A percentile compares a stretch with the other conserved stretches of the same genome.
Evolutionary conservation across 345 rosid species (phyloP).

Genomic region (Mercurialis annua): DNA sequence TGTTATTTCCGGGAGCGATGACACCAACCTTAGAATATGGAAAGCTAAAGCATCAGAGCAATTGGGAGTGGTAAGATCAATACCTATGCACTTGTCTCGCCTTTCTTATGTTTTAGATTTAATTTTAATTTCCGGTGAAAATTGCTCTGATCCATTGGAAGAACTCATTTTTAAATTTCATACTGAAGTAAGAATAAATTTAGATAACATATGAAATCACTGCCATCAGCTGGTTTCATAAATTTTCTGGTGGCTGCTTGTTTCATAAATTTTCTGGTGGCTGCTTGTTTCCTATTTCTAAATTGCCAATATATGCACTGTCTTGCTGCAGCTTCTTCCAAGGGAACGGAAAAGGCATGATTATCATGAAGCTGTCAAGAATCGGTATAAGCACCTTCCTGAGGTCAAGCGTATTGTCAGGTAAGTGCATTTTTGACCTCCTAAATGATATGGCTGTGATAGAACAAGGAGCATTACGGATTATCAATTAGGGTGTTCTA

Average conservation of each 20-base stretch:
- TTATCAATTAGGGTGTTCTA: background rate
- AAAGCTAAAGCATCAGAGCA: constrained; percentile 98
- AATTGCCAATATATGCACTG: constrained; percentile 5
- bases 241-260: too few species aligned
- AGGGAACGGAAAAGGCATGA: constrained; percentile 83
- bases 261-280: too few species aligned
- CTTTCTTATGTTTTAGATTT: too few species aligned
- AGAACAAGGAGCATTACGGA: background rate
- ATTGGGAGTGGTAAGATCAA: constrained; percentile 77
- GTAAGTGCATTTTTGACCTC: constrained; percentile 30
- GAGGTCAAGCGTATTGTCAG: constrained; percentile 87
- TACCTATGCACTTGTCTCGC: background rate
- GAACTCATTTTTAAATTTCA: too few species aligned
- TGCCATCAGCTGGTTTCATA: too few species aligned
- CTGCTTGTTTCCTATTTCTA: too few species aligned
- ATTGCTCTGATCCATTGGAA: too few species aligned
- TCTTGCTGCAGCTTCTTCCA: constrained; percentile 62
- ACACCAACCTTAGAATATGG: constrained; percentile 91
- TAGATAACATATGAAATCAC: too few species aligned
- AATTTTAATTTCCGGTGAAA: too few species aligned
- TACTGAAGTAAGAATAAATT: too few species aligned
- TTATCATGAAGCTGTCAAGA: constrained; percentile 76
- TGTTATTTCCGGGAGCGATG: constrained; percentile 93
- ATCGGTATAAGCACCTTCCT: constrained; percentile 81
- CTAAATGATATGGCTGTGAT: background rate